Evolutionary conservation across 1,284 basidiomycete species (phyloP).

Genomic region (Ganoderma leucocontextum): DNA sequence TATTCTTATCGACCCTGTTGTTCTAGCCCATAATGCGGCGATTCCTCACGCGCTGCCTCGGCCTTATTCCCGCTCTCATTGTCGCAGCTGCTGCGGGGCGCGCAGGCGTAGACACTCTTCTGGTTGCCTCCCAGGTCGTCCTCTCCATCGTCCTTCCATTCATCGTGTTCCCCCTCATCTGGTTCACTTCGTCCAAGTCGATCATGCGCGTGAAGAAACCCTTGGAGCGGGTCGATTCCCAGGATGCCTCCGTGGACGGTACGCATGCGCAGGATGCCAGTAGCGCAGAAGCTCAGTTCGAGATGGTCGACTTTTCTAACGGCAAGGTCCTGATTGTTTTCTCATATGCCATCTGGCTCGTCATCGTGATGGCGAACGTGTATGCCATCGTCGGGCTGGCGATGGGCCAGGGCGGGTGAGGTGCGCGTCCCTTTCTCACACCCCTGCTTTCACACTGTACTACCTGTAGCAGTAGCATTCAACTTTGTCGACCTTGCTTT

Average conservation of each 20-base stretch:
- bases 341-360: slow-evolving; percentile 69
- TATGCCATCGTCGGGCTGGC: slow-evolving; percentile 67
- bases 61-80: slow-evolving; percentile 86
- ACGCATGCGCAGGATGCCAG: slow-evolving; percentile 9
- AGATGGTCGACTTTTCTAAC: slow-evolving; percentile 68
- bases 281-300: slow-evolving; percentile 32
- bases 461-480: slow-evolving; percentile 7
- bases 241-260: slow-evolving; percentile 9
- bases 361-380: slow-evolving; percentile 74
- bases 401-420: slow-evolving; percentile 40
- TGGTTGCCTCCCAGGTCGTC: slow-evolving; percentile 90
- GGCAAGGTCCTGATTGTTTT: slow-evolving; percentile 60
- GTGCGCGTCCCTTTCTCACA: not conserved
- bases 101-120: slow-evolving; percentile 80
- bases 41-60: slow-evolving; percentile 84
- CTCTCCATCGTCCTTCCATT: slow-evolving; percentile 92
- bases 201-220: slow-evolving; percentile 70
- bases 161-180: slow-evolving; percentile 83
- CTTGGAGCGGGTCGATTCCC: not conserved
- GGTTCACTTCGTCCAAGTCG: slow-evolving; percentile 71
- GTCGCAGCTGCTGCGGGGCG: slow-evolving; percentile 83
- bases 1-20: slow-evolving; percentile 4
- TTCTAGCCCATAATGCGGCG: slow-evolving; percentile 81
- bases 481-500: slow-evolving; percentile 13
- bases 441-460: not conserved